phyloP scores from a whole-genome alignment of 192 early-diverging fungal species.

The Coemansia sp. region DNA sequence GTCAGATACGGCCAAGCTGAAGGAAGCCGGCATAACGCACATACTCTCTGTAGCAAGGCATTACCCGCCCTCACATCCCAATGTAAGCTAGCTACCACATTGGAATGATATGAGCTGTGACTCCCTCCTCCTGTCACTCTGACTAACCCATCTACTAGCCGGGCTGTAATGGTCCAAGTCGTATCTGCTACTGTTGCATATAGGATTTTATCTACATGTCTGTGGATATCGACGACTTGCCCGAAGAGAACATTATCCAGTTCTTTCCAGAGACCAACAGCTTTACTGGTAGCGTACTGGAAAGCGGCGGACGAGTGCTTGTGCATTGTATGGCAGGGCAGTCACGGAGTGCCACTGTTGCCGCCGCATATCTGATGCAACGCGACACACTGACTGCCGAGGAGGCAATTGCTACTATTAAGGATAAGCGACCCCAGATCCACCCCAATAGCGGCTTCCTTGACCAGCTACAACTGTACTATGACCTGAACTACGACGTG shows the following conservation, averaged over 20 bases:
- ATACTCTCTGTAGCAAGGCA: slow-evolving; percentile 45
- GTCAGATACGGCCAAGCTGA: slow-evolving; percentile 36
- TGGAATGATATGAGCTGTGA: background rate
- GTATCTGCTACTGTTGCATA: background rate
- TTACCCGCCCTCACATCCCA: slow-evolving; percentile 41
- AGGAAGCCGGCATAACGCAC: slow-evolving; percentile 43
- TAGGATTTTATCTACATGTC: slow-evolving; percentile 58
- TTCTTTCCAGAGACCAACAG: slow-evolving; percentile 65
- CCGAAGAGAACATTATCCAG: slow-evolving; percentile 68
- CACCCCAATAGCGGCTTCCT: slow-evolving; percentile 69
- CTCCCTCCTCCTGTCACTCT: background rate
- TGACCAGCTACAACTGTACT: slow-evolving; percentile 64
- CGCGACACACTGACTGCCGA: slow-evolving; percentile 41
- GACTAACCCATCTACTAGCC: background rate
- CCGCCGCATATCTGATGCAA: slow-evolving; percentile 72
- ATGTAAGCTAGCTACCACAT: slow-evolving; percentile 15
- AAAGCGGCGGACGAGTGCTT: slow-evolving; percentile 59
- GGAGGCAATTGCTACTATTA: slow-evolving; percentile 55
- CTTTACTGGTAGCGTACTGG: slow-evolving; percentile 61
- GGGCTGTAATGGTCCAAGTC: background rate
- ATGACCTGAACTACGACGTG: slow-evolving; percentile 62
- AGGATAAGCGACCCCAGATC: slow-evolving; percentile 51
- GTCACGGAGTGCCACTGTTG: slow-evolving; percentile 67
- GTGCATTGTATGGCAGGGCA: slow-evolving; percentile 74
- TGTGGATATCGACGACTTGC: slow-evolving; percentile 63